Percentiles rank a stretch among this genome's conserved stretches.
phyloP scores from a whole-genome alignment of 495 filamentous ascomycete genomes.

The Tirmania nivea region DNA sequence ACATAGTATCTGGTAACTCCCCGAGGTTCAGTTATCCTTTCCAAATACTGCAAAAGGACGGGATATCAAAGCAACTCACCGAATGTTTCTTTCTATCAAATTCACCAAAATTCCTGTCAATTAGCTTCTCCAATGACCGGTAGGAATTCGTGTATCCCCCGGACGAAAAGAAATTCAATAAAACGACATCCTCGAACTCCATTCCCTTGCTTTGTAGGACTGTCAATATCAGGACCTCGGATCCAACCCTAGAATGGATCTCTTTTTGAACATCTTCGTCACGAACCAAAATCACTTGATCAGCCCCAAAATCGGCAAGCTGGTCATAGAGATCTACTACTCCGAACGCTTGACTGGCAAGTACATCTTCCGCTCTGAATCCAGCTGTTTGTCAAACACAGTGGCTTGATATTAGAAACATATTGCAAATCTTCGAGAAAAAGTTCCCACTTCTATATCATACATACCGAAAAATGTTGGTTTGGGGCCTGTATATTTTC shows the following conservation, averaged over 20 bases:
- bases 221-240: conserved; percentile 23
- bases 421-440: neutral
- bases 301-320: conserved; percentile 23
- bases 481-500: conserved; percentile 21
- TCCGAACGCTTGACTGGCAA: conserved; percentile 17
- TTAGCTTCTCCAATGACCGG: neutral
- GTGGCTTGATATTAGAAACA: neutral
- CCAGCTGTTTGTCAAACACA: conserved; percentile 9
- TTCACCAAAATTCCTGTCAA: neutral
- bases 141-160: neutral
- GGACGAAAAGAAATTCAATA: conserved; percentile 20
- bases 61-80: neutral
- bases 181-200: conserved; percentile 27
- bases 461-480: conserved; percentile 23
- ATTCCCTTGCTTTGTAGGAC: conserved; percentile 28
- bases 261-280: conserved; percentile 19
- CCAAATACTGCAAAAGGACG: neutral
- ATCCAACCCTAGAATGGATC: conserved; percentile 18
- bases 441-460: neutral
- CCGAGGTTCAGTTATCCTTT: neutral
- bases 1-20: neutral
- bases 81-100: neutral
- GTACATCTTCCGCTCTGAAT: conserved; percentile 12
- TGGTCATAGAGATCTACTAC: conserved; percentile 16
- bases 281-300: conserved; percentile 26